These are phyloP conservation scores for Oxyria digyna DNA, from an alignment of 148 eudicot species.

Conservation along the genomic window DNA sequence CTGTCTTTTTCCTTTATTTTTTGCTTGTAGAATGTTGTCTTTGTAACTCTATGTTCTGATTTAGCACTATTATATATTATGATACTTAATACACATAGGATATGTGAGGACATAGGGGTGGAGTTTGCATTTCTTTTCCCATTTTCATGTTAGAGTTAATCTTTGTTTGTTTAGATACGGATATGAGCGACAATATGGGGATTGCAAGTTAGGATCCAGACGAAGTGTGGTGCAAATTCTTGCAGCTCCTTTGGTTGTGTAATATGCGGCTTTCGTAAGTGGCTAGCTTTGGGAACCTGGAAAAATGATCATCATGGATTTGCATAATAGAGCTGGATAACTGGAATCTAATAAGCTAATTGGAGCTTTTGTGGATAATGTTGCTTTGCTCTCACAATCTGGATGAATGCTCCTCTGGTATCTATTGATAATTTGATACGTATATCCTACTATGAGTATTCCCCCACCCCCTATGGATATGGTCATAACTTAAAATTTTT, in stretches of 20 bases:
- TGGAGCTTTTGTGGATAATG: constrained; percentile 48
- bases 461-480: background rate
- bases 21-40: background rate
- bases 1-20: background rate
- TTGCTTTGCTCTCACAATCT: constrained; percentile 27
- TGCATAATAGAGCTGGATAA: constrained; percentile 58
- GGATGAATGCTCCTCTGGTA: constrained; percentile 20
- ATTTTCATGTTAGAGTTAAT: constrained; percentile 26
- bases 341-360: constrained; percentile 47
- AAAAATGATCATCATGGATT: constrained; percentile 53
- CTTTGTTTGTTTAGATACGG: constrained; percentile 62
- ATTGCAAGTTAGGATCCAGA: constrained; percentile 66
- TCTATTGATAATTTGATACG: constrained; percentile 2
- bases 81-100: background rate
- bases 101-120: background rate
- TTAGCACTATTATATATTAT: background rate
- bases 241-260: constrained; percentile 52
- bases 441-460: background rate
- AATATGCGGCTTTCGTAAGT: constrained; percentile 48
- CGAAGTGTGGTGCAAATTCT: constrained; percentile 43
- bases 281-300: constrained; percentile 37
- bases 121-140: background rate
- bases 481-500: background rate
- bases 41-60: background rate
- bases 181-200: constrained; percentile 56